Conservation (phyloP, 2,329 filamentous ascomycete species). For the Pseudogymnoascus sp. region DNA sequence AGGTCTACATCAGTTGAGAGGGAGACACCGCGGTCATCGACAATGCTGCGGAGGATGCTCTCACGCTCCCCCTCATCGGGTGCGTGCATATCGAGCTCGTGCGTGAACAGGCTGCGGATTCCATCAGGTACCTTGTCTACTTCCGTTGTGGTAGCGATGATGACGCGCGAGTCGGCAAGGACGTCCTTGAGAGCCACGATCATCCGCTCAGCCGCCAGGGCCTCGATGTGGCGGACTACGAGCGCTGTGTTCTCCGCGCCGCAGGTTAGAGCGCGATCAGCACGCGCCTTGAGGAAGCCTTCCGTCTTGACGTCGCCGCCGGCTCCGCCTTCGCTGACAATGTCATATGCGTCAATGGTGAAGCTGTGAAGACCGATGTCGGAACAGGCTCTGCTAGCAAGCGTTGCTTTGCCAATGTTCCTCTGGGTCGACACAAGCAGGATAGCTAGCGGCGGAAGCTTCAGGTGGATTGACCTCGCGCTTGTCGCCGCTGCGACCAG, state of each 20-base stretch:
- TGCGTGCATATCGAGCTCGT: constrained; percentile 88
- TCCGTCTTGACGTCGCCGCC: constrained; percentile 92
- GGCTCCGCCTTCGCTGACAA: constrained; percentile 81
- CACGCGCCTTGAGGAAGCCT: constrained; percentile 76
- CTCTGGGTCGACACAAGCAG: constrained; percentile 86
- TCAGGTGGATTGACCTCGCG: constrained; percentile 73
- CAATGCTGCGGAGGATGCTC: constrained; percentile 70
- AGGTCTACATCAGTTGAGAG: constrained; percentile 79
- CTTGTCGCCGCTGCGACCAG: constrained; percentile 84
- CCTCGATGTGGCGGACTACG: constrained; percentile 83
- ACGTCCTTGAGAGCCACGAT: constrained; percentile 77
- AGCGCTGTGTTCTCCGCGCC: constrained; percentile 75
- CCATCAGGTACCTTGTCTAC: constrained; percentile 90
- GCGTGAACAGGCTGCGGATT: constrained; percentile 83
- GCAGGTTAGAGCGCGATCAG: constrained; percentile 82
- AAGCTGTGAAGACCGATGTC: constrained; percentile 90
- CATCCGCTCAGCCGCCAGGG: constrained; percentile 85
- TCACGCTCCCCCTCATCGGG: constrained; percentile 90
- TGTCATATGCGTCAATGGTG: constrained; percentile 82
- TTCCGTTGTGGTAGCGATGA: constrained; percentile 91
- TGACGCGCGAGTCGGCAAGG: constrained; percentile 65
- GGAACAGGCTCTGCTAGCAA: constrained; percentile 67
- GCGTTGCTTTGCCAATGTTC: constrained; percentile 82
- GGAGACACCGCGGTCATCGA: constrained; percentile 67
- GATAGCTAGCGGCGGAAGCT: constrained; percentile 80